Evolutionary conservation across 2,329 filamentous ascomycete species (phyloP).

Genomic region (Monascus ruber): DNA sequence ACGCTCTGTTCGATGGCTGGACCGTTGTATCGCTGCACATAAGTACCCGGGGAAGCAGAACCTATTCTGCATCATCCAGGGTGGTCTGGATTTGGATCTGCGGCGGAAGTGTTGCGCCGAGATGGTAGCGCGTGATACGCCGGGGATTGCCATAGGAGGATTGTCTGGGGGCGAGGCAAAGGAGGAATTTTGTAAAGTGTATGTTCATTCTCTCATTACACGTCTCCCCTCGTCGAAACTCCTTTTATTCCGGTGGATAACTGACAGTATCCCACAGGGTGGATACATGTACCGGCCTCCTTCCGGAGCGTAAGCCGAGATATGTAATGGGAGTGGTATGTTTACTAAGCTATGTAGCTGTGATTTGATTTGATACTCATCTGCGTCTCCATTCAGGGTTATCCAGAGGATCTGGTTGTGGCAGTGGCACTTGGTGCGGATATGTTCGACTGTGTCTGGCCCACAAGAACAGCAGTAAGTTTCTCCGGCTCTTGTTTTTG

Average conservation of each 20-base stretch:
- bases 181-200: slow-evolving; percentile 77
- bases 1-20: slow-evolving; percentile 87
- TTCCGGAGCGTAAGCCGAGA: slow-evolving; percentile 86
- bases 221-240: neutral
- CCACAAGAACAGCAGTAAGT: slow-evolving; percentile 72
- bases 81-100: slow-evolving; percentile 80
- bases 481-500: neutral
- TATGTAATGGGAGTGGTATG: slow-evolving; percentile 93
- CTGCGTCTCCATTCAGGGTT: slow-evolving; percentile 44
- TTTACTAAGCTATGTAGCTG: slow-evolving; percentile 1
- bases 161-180: slow-evolving; percentile 93
- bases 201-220: slow-evolving; percentile 5
- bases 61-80: slow-evolving; percentile 97
- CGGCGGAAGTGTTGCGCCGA: slow-evolving; percentile 68
- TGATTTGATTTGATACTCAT: neutral
- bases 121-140: slow-evolving; percentile 85
- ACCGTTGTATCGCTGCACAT: slow-evolving; percentile 86
- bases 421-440: slow-evolving; percentile 89
- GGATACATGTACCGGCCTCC: slow-evolving; percentile 66
- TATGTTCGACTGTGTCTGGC: slow-evolving; percentile 99
- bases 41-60: slow-evolving; percentile 74
- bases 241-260: neutral
- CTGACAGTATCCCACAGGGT: slow-evolving; percentile 40
- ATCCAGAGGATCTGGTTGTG: slow-evolving; percentile 90
- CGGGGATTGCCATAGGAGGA: slow-evolving; percentile 92